Evolutionary conservation across 2,329 filamentous ascomycete species (phyloP).

Genomic region (Davidsoniella virescens): DNA sequence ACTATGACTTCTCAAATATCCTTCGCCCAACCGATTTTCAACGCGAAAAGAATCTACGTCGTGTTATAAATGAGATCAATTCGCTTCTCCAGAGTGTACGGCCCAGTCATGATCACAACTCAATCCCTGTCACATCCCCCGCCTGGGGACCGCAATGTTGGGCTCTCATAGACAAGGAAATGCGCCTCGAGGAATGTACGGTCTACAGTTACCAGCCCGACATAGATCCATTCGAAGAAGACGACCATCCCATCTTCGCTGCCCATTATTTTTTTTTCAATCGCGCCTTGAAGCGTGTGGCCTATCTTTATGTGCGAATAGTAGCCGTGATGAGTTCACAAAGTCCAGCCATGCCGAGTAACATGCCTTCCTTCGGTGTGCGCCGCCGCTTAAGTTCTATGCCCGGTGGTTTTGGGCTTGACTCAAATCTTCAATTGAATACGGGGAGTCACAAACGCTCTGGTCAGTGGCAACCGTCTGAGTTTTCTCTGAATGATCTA

Average conservation of each 20-base stretch:
- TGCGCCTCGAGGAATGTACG: slow-evolving; percentile 76
- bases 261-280: slow-evolving; percentile 98
- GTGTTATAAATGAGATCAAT: slow-evolving; percentile 76
- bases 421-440: neutral
- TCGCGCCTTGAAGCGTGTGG: slow-evolving; percentile 76
- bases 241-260: slow-evolving; percentile 88
- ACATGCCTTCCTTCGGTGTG: slow-evolving; percentile 14
- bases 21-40: slow-evolving; percentile 81
- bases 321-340: slow-evolving; percentile 57
- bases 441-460: neutral
- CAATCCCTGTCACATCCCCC: slow-evolving; percentile 19
- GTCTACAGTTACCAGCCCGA: slow-evolving; percentile 82
- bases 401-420: neutral
- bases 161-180: slow-evolving; percentile 84
- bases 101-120: slow-evolving; percentile 33
- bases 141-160: slow-evolving; percentile 81
- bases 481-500: neutral
- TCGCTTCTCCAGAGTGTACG: slow-evolving; percentile 75
- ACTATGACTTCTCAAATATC: slow-evolving; percentile 94
- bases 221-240: slow-evolving; percentile 79
- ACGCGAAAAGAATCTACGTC: slow-evolving; percentile 61
- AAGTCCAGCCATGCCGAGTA: slow-evolving; percentile 31
- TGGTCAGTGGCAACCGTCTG: slow-evolving; percentile 4
- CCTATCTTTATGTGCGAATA: slow-evolving; percentile 85
- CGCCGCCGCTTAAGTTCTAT: slow-evolving; percentile 3